Conservation (phyloP, 1,139 yeast genomes). For the Pichia sp. region DNA sequence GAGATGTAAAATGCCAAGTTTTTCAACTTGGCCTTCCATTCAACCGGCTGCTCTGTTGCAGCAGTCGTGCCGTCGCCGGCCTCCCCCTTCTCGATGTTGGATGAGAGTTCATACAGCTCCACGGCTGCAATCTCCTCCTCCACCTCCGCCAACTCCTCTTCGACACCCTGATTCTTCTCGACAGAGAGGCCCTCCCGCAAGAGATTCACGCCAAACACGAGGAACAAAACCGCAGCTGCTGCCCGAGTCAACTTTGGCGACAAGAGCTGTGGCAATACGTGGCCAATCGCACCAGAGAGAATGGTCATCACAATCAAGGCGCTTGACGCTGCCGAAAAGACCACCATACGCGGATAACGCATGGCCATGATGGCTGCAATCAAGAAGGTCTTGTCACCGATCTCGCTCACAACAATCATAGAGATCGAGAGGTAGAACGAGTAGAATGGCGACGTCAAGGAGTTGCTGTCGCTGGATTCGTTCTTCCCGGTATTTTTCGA, state of each 20-base stretch:
- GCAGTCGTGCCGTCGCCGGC: constrained; percentile 7
- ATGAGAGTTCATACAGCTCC: constrained; percentile 49
- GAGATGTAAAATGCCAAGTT: constrained; percentile 43
- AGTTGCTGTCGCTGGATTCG: constrained; percentile 1
- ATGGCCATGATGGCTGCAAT: constrained; percentile 98
- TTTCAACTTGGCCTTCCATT: constrained; percentile 14
- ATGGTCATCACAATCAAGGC: constrained; percentile 89
- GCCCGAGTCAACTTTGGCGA: constrained; percentile 78
- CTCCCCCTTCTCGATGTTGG: constrained; percentile 55
- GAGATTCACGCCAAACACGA: constrained; percentile 77
- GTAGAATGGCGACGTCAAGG: constrained; percentile 15
- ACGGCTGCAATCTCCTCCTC: constrained; percentile 82
- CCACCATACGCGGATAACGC: constrained; percentile 80
- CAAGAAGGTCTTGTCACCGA: constrained; percentile 94
- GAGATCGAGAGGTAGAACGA: constrained; percentile 37
- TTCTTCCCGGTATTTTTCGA: background rate
- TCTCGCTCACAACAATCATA: constrained; percentile 90
- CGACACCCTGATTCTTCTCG: constrained; percentile 82
- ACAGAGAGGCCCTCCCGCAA: constrained; percentile 76
- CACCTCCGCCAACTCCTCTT: constrained; percentile 93
- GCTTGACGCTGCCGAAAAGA: constrained; percentile 82
- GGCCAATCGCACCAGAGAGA: constrained; percentile 87
- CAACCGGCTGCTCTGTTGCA: background rate
- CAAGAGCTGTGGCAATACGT: constrained; percentile 77
- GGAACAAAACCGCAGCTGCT: constrained; percentile 73